Evolutionary conservation across 352 stramenopile genomes (phyloP), one percentile per base, ranked within the genome.

Genomic region (Pseudoperonospora humuli): DNA sequence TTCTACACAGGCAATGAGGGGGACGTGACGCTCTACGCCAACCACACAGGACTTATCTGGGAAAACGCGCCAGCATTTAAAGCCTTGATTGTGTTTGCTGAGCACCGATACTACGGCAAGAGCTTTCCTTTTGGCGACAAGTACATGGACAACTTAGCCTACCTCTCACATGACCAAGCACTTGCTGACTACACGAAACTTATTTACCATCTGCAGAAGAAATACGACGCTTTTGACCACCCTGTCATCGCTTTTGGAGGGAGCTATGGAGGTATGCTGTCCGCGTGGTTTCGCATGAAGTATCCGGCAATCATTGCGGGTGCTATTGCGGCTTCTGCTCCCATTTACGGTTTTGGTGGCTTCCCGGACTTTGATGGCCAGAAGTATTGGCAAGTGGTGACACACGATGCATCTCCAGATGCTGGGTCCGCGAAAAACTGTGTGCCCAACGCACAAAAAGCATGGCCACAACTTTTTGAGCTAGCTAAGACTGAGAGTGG

Each of bases 181-280:
- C 67, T 98, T 7, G 87, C 82, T 0, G 95, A 98, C 56, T 98
- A 89, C 40, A 80, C 84, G 1, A 52, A 75, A 51, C 72, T 98
- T 17, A 76, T 98, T 18, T 77, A 86, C 50, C 65, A 73, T 35
- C 47, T 97, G 15, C 84, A 96, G 50, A 45, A 57, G 15, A 67
- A 94, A 15, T 75, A 85, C 58, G 58, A 74, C 10, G 78, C 81
- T 14, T 47, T 74, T 5, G 54, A 78, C 39, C 76, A 89, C 47
- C 68, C 92, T 0, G 85, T 98, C 21, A 95, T 98, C 39, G 81
- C 76, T 0, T 98, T 98, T 64, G 94, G 94, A 24, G 94, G 93
- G n/a, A 93, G 67, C 46, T 98, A 98, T 54, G 91, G 94, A 18
- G 95, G 95, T 5, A 98, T 97, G 93, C 70, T 98, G 6, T 84